Evolutionary conservation across 768 basidiomycete species (phyloP).

Genomic region (Boletales sp.): DNA sequence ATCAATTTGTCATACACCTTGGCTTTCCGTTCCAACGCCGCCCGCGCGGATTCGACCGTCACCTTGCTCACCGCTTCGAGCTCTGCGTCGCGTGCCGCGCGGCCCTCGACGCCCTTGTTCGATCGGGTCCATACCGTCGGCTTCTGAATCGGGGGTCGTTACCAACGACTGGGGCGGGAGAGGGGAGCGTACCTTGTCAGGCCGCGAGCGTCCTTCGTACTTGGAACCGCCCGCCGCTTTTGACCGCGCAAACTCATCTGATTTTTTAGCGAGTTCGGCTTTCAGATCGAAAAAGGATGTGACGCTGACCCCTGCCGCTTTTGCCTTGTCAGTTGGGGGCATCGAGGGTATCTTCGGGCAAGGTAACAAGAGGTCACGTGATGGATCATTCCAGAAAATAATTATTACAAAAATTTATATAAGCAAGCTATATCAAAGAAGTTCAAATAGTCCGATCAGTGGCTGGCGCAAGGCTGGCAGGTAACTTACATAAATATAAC

Average conservation of each 20-base stretch:
- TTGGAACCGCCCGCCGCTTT: conserved; percentile 54
- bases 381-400: background rate
- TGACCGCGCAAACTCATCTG: conserved; percentile 60
- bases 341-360: conserved; percentile 23
- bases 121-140: conserved; percentile 71
- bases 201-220: conserved; percentile 52
- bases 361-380: background rate
- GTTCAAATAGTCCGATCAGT: too few relatives aligned
- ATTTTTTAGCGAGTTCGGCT: conserved; percentile 46
- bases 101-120: conserved; percentile 67
- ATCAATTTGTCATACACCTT: conserved; percentile 75
- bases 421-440: too few relatives aligned
- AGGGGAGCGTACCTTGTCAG: conserved; percentile 57
- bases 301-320: conserved; percentile 66
- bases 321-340: conserved; percentile 53
- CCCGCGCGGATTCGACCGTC: conserved; percentile 68
- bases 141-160: conserved; percentile 45
- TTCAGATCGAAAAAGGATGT: conserved; percentile 83
- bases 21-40: conserved; percentile 71
- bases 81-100: conserved; percentile 66
- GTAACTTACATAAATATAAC: too few relatives aligned
- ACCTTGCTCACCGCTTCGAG: conserved; percentile 65
- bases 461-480: too few relatives aligned
- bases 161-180: too few relatives aligned
- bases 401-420: too few relatives aligned